Base-by-base conservation (phyloP, 164 flowering plant genomes). In the Umbilicus rupestris region DNA sequence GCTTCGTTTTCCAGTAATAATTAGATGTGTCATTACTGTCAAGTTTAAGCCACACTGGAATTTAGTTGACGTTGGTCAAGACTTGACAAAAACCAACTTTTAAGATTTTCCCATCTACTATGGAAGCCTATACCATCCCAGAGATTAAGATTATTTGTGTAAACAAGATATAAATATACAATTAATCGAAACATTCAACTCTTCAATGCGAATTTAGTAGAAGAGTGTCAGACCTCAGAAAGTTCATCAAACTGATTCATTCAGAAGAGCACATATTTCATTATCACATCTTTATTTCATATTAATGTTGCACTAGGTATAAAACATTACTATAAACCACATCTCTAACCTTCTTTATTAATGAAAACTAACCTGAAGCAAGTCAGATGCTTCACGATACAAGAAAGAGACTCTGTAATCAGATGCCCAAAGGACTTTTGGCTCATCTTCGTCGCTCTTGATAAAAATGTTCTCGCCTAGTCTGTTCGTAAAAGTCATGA, bases 401-500 rank as follows among this genome's bases (percentile, higher is more conserved):
- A 76, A 75, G 77, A 87, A 89, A 64, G 96, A 81, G 71, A 85
- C 83, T 78, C 99, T 84, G 24, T 87, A 78, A 83, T 94, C 99
- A 73, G 73, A 79, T 66, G 85, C 76, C 66, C 33, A 84, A 46
- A 94, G 81, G 72, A 85, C 66, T 77, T 91, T 91, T 67, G 90
- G 85, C 70, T 79, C 84, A 77, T 94, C 99, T 68, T 79, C 86
- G 66, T 75, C 76, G 79, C 81, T 83, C 76, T 84, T 94, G 42
- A 94, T 52, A 49, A 70, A 82, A 22, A 94, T 73, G 70, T 85
- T 83, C 78, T 88, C 78, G 66, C 99, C 99, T 72, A 82, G 63
- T 77, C 97, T 82, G 70, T 94, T 94, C 16, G 99, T 94, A 75
- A 94, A 91, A 33, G 97, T 94, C 85, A 91, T 83, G 71, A 74